These are phyloP conservation scores for Leptoxyphium fumago DNA, from an alignment of 2,329 filamentous ascomycete genomes.

Conservation along the genomic window DNA sequence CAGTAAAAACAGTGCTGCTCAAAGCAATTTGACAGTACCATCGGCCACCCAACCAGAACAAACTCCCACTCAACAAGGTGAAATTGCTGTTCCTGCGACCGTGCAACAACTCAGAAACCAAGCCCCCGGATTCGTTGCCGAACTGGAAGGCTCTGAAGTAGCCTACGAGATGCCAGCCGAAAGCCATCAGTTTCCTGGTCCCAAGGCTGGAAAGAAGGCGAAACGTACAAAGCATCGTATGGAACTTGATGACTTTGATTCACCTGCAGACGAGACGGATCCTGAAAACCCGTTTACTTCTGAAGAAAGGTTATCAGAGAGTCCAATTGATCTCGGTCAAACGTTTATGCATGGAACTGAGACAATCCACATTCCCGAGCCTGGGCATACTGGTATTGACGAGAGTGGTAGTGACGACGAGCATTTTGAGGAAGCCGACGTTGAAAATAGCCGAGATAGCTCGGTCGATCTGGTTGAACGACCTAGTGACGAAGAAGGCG, in stretches of 20 bases:
- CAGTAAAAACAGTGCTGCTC: neutral
- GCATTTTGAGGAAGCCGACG: conserved; percentile 6
- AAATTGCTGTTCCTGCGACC: neutral
- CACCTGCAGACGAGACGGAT: conserved; percentile 30
- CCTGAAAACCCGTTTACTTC: conserved; percentile 27
- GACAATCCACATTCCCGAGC: conserved; percentile 20
- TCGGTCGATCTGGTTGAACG: neutral
- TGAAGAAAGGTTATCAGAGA: conserved; percentile 42
- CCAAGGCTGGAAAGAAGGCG: conserved; percentile 38
- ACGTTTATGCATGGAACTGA: conserved; percentile 25
- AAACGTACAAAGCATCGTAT: conserved; percentile 47
- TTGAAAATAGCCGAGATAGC: neutral
- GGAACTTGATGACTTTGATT: conserved; percentile 58
- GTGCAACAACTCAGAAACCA: neutral
- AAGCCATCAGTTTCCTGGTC: conserved; percentile 10
- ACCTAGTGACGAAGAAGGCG: conserved; percentile 9
- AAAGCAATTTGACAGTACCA: neutral
- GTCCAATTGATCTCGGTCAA: conserved; percentile 48
- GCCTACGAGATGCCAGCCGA: conserved; percentile 19
- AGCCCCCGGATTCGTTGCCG: conserved; percentile 15
- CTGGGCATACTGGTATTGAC: conserved; percentile 1
- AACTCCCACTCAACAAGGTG: neutral
- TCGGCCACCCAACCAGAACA: neutral
- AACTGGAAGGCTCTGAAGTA: conserved; percentile 23
- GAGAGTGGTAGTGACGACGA: conserved; percentile 3